Base-by-base conservation (phyloP, 2,329 filamentous ascomycete species). In the Aspergillus sergii region DNA sequence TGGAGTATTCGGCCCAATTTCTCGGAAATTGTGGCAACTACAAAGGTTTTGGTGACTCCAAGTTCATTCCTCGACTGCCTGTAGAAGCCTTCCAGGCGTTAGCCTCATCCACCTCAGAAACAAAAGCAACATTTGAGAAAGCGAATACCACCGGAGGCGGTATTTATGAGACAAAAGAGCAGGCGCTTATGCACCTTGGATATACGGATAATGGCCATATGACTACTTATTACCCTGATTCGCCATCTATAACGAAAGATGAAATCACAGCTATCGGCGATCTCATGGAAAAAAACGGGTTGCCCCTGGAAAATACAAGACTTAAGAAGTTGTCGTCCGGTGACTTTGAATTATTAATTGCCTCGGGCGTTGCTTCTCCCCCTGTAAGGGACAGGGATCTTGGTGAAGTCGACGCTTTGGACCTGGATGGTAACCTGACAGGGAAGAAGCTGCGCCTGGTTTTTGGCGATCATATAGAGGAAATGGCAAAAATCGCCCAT, bases 11-110 rank as follows among this genome's bases (percentile, higher is more conserved):
- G 9, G 88, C 86, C 34, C 90, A 92, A 77, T 93, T 95, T 76
- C 82, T 95, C 3, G 91, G 91, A 51, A 95, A 94, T 74, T 85
- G 84, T 65, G 91, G 92, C 66, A 95, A 95, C 78, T 95, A 94
- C 81, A 94, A 94, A 81, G 91, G 90, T 69, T 94, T 94, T 72
- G 92, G 92, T 50, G 91, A 95, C 78, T 87, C 89, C 71, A 95
- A 95, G 75, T 94, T 95, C 74, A 85, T 95, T 62, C 92, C 92
- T 2, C 85, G 91, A 69, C 87, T 91, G 72, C 82, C 84, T 8
- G 85, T 88, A 68, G 85, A 86, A 63, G 85, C 84, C 6, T 85
- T 94, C 64, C 84, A 86, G 57, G 85, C 89, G 64, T 82, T 94
- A 39, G 89, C 89, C 51, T 82, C 83, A 19, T 83, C 85, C 19